phyloP scores from a whole-genome alignment of 805 yeast genomes.

The Lipomyces chichibuensis region DNA sequence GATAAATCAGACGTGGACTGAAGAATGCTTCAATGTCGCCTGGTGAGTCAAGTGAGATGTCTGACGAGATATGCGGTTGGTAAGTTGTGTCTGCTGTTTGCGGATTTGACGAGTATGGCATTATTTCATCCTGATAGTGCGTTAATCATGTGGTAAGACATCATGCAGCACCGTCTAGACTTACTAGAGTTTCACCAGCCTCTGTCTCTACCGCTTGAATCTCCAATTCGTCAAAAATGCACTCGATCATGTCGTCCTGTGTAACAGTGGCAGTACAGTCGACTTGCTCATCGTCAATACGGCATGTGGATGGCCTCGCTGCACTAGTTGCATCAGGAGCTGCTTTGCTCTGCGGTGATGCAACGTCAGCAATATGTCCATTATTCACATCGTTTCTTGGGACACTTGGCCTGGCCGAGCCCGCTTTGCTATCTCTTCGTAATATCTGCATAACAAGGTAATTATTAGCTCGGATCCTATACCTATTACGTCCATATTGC shows the following conservation, averaged over 20 bases:
- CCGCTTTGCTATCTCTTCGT: not conserved
- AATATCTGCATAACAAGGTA: not conserved
- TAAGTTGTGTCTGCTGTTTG: not conserved
- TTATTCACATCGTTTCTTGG: not conserved
- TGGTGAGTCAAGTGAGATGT: not conserved
- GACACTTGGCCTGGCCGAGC: not conserved
- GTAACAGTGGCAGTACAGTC: not conserved
- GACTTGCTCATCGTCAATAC: not conserved
- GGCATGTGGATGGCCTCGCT: not conserved
- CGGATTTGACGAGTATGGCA: not conserved
- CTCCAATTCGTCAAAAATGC: not conserved
- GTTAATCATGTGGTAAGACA: not conserved
- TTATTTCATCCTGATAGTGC: not conserved
- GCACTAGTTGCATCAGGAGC: not conserved
- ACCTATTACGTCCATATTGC: not conserved
- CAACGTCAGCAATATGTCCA: not conserved
- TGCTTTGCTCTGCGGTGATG: not conserved
- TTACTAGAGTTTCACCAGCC: not conserved
- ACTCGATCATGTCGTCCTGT: not conserved
- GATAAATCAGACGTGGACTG: slow-evolving; percentile 7
- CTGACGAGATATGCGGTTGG: not conserved
- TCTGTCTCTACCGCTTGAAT: not conserved
- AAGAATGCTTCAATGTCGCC: not conserved
- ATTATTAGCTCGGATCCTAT: not conserved
- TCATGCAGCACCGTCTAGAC: not conserved